A percentile compares a stretch with the other conserved stretches of the same genome.
These are phyloP conservation scores for Psilocybe cyanescens DNA, from an alignment of 768 basidiomycete species.

Conservation along the genomic window DNA sequence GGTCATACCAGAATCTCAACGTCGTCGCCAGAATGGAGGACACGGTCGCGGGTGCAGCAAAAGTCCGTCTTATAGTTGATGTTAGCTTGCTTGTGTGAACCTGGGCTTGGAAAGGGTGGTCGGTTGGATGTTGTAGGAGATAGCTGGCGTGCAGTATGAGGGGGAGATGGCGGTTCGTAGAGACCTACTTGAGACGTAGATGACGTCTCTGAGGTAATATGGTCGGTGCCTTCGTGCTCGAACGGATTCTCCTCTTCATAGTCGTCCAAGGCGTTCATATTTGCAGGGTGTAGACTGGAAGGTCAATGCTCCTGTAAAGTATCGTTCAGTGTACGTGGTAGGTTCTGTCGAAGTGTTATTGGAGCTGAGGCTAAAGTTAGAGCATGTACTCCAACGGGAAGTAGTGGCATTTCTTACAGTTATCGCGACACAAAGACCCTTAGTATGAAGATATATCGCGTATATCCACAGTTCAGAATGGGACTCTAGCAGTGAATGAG, in stretches of 20 bases:
- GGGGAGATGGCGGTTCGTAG: slow-evolving; percentile 63
- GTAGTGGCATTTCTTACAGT: not conserved
- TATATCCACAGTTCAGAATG: not conserved
- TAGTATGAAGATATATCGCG: not conserved
- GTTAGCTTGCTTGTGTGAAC: slow-evolving; percentile 55
- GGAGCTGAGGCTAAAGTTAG: slow-evolving; percentile 4
- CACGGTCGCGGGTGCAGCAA: slow-evolving; percentile 76
- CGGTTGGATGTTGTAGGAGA: slow-evolving; percentile 41
- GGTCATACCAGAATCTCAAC: slow-evolving; percentile 75
- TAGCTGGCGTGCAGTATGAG: slow-evolving; percentile 44
- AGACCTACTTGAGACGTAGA: slow-evolving; percentile 57
- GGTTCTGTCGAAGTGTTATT: not conserved
- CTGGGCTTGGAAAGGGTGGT: slow-evolving; percentile 60
- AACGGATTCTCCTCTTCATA: slow-evolving; percentile 74
- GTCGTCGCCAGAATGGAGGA: slow-evolving; percentile 83
- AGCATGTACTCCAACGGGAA: not conserved
- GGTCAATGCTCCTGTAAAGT: not conserved
- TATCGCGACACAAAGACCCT: not conserved
- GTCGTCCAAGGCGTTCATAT: slow-evolving; percentile 27
- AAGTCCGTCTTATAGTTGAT: slow-evolving; percentile 73
- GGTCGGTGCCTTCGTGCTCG: slow-evolving; percentile 47
- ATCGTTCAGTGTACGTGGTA: not conserved
- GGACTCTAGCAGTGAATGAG: not conserved
- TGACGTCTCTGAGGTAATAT: slow-evolving; percentile 53
- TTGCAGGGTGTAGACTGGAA: not conserved